These are phyloP conservation scores for Malus hybrid DNA, from an alignment of 331 rosid species.

Conservation along the genomic window DNA sequence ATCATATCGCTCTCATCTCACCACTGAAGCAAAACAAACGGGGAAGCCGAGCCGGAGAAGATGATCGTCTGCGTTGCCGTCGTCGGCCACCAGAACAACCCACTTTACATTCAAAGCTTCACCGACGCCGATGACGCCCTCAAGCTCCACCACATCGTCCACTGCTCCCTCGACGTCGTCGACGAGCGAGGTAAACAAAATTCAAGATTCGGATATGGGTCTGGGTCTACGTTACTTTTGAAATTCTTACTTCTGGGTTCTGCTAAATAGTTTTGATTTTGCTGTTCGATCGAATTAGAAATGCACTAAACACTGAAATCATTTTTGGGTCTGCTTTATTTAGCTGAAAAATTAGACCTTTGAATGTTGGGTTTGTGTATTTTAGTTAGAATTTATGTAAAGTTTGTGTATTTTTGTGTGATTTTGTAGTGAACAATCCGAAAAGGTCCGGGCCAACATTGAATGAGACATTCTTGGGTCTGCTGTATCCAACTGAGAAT, in stretches of 20 bases:
- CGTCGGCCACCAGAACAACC: constrained; percentile 97
- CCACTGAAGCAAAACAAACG: not conserved
- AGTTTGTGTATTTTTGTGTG: not conserved
- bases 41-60: constrained; percentile 17
- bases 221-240: not conserved
- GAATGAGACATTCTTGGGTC: constrained; percentile 85
- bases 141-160: constrained; percentile 95
- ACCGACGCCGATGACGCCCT: constrained; percentile 96
- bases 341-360: not conserved
- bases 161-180: constrained; percentile 89
- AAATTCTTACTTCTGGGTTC: not conserved
- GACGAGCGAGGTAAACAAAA: constrained; percentile 72
- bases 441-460: constrained; percentile 70
- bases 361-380: not conserved
- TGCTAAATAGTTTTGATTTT: not conserved
- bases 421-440: constrained; percentile 74
- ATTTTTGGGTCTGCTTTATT: constrained; percentile 34
- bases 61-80: constrained; percentile 98
- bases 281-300: not conserved
- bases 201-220: constrained; percentile 1
- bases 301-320: constrained; percentile 1
- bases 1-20: not conserved
- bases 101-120: constrained; percentile 93
- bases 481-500: constrained; percentile 89
- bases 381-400: not conserved